phyloP scores from a whole-genome alignment of 2,329 filamentous ascomycete genomes.

The Fusarium verticillioides region DNA sequence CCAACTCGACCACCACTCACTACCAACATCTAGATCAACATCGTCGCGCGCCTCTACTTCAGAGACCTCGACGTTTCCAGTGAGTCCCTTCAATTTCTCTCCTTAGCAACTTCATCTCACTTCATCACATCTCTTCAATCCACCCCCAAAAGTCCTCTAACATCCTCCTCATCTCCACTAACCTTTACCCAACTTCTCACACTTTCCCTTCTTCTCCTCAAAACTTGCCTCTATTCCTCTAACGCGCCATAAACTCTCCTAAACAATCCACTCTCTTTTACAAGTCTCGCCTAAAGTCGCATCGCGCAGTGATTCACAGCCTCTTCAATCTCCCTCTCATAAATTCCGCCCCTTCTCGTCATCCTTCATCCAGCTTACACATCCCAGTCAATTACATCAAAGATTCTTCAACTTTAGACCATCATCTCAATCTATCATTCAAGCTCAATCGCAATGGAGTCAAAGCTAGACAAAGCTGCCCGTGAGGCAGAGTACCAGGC shows the following conservation, averaged over 20 bases:
- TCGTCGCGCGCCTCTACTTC: not conserved
- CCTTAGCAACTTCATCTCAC: not conserved
- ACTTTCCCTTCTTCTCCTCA: not conserved
- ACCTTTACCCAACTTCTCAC: not conserved
- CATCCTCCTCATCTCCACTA: not conserved
- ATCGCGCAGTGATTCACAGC: not conserved
- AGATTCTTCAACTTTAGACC: not conserved
- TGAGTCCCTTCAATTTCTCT: not conserved
- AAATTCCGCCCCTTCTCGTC: not conserved
- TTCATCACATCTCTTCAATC: not conserved
- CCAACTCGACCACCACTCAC: not conserved
- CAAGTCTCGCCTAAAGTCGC: not conserved
- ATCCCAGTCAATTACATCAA: not conserved
- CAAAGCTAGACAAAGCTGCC: slow-evolving; percentile 2
- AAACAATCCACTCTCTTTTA: not conserved
- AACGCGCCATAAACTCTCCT: not conserved
- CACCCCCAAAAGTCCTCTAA: not conserved
- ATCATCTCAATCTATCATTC: not conserved
- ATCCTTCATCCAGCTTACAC: not conserved
- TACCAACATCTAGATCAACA: not conserved
- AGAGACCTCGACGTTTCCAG: rapidly evolving
- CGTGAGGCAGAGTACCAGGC: slow-evolving; percentile 43
- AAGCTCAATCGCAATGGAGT: slow-evolving; percentile 12
- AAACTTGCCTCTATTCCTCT: not conserved
- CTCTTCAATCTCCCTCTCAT: not conserved